These are phyloP conservation scores for Pascua guehoae DNA, from an alignment of 1,284 basidiomycete species.

Conservation along the genomic window DNA sequence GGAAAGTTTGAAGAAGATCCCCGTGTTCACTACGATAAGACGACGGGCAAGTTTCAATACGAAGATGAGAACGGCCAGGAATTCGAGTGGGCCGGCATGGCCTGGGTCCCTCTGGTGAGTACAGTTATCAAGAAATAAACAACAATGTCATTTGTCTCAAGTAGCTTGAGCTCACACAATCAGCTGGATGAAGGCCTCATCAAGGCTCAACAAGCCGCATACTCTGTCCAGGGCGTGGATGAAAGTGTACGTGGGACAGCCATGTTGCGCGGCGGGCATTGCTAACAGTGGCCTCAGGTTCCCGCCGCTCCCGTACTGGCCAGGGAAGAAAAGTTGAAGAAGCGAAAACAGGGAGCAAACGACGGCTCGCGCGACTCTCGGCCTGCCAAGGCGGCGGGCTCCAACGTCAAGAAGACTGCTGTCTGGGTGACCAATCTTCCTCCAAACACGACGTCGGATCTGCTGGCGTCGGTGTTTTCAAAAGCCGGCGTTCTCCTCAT, in stretches of 20 bases:
- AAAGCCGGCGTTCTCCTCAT: constrained; percentile 90
- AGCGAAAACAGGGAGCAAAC: constrained; percentile 54
- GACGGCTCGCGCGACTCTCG: constrained; percentile 41
- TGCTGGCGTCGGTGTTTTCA: constrained; percentile 76
- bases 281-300: constrained; percentile 54
- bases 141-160: not conserved
- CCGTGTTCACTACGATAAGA: constrained; percentile 67
- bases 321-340: constrained; percentile 59
- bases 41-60: constrained; percentile 74
- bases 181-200: constrained; percentile 77
- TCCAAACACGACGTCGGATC: constrained; percentile 66
- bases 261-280: not conserved
- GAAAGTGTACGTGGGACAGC: constrained; percentile 64
- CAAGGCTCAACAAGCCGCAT: constrained; percentile 84
- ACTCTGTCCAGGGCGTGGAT: constrained; percentile 83
- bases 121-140: not conserved
- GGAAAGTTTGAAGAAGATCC: constrained; percentile 71
- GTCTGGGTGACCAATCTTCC: constrained; percentile 88
- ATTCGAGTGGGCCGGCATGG: constrained; percentile 75
- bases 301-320: constrained; percentile 77
- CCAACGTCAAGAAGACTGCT: constrained; percentile 68
- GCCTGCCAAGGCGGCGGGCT: constrained; percentile 49
- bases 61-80: constrained; percentile 79
- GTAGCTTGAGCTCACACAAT: no score
- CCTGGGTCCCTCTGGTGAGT: constrained; percentile 78